phyloP scores from a whole-genome alignment of 805 yeast species.

The Ogataea parapolymorpha region DNA sequence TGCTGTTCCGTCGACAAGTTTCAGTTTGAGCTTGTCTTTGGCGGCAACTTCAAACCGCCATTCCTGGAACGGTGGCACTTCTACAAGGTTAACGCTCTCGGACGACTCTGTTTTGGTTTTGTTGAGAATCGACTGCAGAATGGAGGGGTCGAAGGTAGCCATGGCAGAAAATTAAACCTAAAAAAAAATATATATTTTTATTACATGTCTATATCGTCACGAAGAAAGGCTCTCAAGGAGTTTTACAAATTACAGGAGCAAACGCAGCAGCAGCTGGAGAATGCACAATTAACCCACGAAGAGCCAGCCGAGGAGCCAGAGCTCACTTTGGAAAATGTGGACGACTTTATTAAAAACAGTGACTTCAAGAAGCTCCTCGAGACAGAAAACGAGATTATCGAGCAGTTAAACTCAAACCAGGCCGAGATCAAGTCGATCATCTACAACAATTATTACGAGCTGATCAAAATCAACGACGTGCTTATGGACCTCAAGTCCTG shows the following conservation, averaged over 20 bases:
- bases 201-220: slow-evolving; percentile 13
- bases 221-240: slow-evolving; percentile 41
- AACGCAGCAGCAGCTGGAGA: slow-evolving; percentile 22
- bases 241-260: slow-evolving; percentile 38
- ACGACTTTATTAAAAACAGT: slow-evolving; percentile 29
- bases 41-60: slow-evolving; percentile 73
- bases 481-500: slow-evolving; percentile 36
- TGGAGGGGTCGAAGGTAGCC: slow-evolving; percentile 20
- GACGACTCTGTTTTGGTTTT: slow-evolving; percentile 11
- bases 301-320: slow-evolving; percentile 3
- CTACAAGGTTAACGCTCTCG: slow-evolving; percentile 10
- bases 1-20: slow-evolving; percentile 63
- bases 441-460: slow-evolving; percentile 71
- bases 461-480: slow-evolving; percentile 63
- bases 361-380: slow-evolving; percentile 33
- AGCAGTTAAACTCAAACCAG: slow-evolving; percentile 48
- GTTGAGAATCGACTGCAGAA: slow-evolving; percentile 22
- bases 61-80: slow-evolving; percentile 44
- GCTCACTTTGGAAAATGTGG: slow-evolving; percentile 31
- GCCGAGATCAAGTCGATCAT: slow-evolving; percentile 66
- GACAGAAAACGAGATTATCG: slow-evolving; percentile 40
- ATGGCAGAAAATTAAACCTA: not conserved
- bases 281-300: slow-evolving; percentile 1
- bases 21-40: slow-evolving; percentile 44
- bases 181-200: not conserved